phyloP scores from a whole-genome alignment of 768 basidiomycete genomes.

The Termitomyces heimii region DNA sequence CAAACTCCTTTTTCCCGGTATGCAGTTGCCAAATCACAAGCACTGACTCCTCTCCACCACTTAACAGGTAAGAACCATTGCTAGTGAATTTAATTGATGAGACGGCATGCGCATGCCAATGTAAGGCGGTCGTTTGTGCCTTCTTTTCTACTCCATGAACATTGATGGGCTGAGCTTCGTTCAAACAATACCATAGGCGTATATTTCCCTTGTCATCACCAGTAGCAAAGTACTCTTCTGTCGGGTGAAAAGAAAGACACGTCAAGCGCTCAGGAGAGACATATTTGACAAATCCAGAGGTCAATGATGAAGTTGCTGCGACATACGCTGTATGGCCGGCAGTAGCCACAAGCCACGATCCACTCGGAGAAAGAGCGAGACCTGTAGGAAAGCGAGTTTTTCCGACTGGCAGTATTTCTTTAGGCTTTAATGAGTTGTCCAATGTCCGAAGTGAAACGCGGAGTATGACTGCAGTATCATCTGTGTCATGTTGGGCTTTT shows the following conservation, averaged over 20 bases:
- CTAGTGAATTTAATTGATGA: slow-evolving; percentile 80
- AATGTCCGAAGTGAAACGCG: slow-evolving; percentile 56
- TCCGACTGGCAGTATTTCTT: slow-evolving; percentile 52
- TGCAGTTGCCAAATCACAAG: slow-evolving; percentile 97
- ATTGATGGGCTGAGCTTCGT: slow-evolving; percentile 45
- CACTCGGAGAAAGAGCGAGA: slow-evolving; percentile 69
- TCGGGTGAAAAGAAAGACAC: slow-evolving; percentile 83
- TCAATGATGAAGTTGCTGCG: slow-evolving; percentile 47
- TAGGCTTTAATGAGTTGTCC: slow-evolving; percentile 37
- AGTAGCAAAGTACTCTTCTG: slow-evolving; percentile 91
- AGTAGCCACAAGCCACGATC: slow-evolving; percentile 70
- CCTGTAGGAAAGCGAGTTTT: slow-evolving; percentile 61
- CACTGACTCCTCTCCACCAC: slow-evolving; percentile 93
- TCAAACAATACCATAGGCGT: slow-evolving; percentile 89
- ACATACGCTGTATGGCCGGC: slow-evolving; percentile 79
- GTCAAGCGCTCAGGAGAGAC: slow-evolving; percentile 76
- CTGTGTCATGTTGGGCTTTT: slow-evolving; percentile 19
- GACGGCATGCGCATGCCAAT: slow-evolving; percentile 97
- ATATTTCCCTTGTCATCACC: slow-evolving; percentile 85
- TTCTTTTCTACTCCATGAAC: slow-evolving; percentile 66
- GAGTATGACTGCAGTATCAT: slow-evolving; percentile 53
- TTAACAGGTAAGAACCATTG: slow-evolving; percentile 89
- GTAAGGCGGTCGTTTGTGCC: slow-evolving; percentile 79
- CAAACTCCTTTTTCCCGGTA: slow-evolving; percentile 83
- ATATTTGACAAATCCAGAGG: slow-evolving; percentile 74